Evolutionary conservation across 148 eudicot genomes (phyloP), one percentile per base, ranked within the genome.

Genomic region (Fagopyrum homotropicum): DNA sequence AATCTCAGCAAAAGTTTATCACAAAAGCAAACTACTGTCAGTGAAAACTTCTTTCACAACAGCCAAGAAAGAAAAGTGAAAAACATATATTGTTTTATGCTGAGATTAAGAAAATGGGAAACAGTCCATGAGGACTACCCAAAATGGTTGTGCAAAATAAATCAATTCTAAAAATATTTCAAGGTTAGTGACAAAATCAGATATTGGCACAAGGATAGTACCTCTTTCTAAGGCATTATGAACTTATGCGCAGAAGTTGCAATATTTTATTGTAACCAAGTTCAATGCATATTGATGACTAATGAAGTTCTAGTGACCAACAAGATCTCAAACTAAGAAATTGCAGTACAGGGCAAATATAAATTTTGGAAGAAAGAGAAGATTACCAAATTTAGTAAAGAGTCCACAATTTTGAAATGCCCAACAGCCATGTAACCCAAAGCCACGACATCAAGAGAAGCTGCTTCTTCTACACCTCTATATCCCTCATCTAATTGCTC

Each of bases 391-490:
- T 83, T 80, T 80, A 93, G 72, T 22, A 89, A 71, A 43, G 84
- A 85, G 44, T 75, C 83, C 74, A 91, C 94, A 84, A 83, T 86
- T 81, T 80, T 81, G 26, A 83, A 51, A 78, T 91, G 84, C 43
- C 96, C 92, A 82, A 86, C 72, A 72, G 87, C 90, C 80, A 86
- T 75, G 79, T 86, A 93, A 15, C 97, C 97, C 80, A 90, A 77
- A 70, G 97, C 87, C 75, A 91, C 79, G 55, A 91, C 82, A 79
- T 93, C 98, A 72, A 93, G 86, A 76, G 83, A 80, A 61, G 98
- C 97, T 68, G 90, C 98, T 72, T 89, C 93, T 85, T 93, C 91
- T 69, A 93, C 83, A 80, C 93, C 87, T 80, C 74, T 83, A 77
- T 69, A 78, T 46, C 92, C 94, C 72, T 82, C 76, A 77, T 82